Percentiles rank a stretch among this genome's conserved stretches.
phyloP scores from a whole-genome alignment of 2,329 filamentous ascomycete genomes.

The Pestalotiopsis sp. region DNA sequence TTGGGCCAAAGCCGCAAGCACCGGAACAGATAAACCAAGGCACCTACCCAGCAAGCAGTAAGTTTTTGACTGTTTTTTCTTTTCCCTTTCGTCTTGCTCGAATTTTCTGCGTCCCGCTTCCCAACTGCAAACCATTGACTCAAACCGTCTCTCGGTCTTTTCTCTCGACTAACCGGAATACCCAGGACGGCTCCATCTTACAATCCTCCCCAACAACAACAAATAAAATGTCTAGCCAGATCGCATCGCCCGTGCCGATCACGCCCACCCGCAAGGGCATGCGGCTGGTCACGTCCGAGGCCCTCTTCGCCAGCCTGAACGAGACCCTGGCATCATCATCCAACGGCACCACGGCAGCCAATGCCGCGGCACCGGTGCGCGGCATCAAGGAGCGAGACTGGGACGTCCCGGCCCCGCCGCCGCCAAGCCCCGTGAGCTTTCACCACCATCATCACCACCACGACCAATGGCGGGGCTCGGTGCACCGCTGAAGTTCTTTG shows the following conservation, averaged over 20 bases:
- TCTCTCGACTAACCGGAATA: not conserved
- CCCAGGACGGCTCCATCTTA: not conserved
- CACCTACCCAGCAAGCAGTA: not conserved
- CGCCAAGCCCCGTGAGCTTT: conserved; percentile 66
- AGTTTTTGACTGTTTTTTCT: no score
- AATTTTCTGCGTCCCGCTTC: no score
- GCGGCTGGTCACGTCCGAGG: conserved; percentile 48
- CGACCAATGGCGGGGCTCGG: conserved; percentile 54
- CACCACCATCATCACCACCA: conserved; percentile 55
- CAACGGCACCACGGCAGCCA: conserved; percentile 33
- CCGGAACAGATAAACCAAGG: not conserved
- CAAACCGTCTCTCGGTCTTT: no score
- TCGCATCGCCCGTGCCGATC: conserved; percentile 50
- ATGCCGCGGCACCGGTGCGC: conserved; percentile 48
- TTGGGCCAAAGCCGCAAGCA: not conserved
- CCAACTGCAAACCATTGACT: no score
- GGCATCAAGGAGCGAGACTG: conserved; percentile 62
- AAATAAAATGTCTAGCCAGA: conserved; percentile 42
- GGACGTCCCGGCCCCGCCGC: conserved; percentile 65
- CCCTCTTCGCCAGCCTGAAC: conserved; percentile 56
- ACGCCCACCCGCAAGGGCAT: conserved; percentile 48
- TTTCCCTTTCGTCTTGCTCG: no score
- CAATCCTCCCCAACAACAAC: conserved; percentile 18
- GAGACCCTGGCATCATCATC: conserved; percentile 45
- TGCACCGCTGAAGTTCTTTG: conserved; percentile 30